Evolutionary conservation across 768 basidiomycete genomes (phyloP).

Genomic region (Auriscalpium orientale): DNA sequence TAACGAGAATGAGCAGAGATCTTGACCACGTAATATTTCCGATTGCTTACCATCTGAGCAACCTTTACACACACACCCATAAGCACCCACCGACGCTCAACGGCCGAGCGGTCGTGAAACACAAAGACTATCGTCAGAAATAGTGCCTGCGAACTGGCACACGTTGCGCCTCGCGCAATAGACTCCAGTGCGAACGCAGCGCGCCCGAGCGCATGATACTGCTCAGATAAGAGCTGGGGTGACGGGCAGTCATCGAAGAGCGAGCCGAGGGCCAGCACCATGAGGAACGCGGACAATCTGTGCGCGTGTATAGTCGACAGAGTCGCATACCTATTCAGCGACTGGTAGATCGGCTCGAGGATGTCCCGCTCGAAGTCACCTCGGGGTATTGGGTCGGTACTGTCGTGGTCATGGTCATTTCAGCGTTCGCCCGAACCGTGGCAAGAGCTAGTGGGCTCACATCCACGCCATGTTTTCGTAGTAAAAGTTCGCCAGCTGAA

Average conservation of each 20-base stretch:
- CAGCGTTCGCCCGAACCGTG: background rate
- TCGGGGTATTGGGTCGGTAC: constrained; percentile 38
- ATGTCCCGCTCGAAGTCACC: constrained; percentile 35
- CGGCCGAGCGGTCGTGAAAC: constrained; percentile 34
- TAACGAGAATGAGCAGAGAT: background rate
- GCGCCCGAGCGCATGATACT: constrained; percentile 40
- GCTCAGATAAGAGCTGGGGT: constrained; percentile 15
- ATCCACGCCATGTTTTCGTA: constrained; percentile 40
- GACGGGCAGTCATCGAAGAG: constrained; percentile 28
- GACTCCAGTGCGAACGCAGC: constrained; percentile 42
- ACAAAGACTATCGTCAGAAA: constrained; percentile 36
- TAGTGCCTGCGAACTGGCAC: constrained; percentile 39
- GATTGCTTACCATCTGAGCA: constrained; percentile 35
- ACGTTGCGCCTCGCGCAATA: constrained; percentile 36
- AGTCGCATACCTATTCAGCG: constrained; percentile 20
- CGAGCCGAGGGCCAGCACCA: constrained; percentile 39
- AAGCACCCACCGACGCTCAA: constrained; percentile 42
- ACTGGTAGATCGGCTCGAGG: constrained; percentile 37
- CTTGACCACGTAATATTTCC: background rate
- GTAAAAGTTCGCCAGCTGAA: constrained; percentile 35
- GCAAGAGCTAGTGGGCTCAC: constrained; percentile 27
- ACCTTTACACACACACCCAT: constrained; percentile 36
- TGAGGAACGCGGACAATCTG: constrained; percentile 44
- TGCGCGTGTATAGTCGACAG: constrained; percentile 36
- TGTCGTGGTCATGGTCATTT: constrained; percentile 13